phyloP scores from a whole-genome alignment of 768 basidiomycete species.

The Auriculariales sp. region DNA sequence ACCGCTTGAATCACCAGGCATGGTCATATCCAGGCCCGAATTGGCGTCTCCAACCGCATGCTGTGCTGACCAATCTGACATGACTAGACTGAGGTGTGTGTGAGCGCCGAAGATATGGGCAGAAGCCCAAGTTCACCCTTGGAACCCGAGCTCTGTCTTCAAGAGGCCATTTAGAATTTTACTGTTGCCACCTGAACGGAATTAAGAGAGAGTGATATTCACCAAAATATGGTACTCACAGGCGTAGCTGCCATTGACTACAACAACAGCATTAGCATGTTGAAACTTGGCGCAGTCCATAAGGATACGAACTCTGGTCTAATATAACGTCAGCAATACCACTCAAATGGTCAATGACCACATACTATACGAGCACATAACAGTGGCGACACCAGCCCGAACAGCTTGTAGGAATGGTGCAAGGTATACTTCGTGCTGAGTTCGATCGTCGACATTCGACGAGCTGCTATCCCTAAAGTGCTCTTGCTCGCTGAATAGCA shows the following conservation, averaged over 20 bases:
- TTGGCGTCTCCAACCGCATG: conserved; percentile 42
- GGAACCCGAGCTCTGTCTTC: conserved; percentile 13
- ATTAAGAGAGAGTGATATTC: background rate
- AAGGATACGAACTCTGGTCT: conserved; percentile 12
- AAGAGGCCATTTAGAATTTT: conserved; percentile 11
- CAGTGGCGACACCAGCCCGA: conserved; percentile 46
- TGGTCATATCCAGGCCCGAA: conserved; percentile 55
- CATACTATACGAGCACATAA: conserved; percentile 54
- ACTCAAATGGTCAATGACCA: conserved; percentile 2
- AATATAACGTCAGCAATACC: background rate
- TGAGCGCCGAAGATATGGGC: conserved; percentile 25
- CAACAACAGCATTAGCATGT: background rate
- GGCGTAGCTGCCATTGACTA: conserved; percentile 9
- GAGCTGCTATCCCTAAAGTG: conserved; percentile 18
- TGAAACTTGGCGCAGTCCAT: background rate
- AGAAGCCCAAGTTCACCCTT: conserved; percentile 11
- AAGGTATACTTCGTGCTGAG: conserved; percentile 41
- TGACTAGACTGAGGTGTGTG: background rate
- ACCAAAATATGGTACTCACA: conserved; percentile 9
- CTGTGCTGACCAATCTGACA: conserved; percentile 49
- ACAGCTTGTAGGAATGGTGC: conserved; percentile 41
- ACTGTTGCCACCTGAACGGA: conserved; percentile 1
- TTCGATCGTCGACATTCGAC: conserved; percentile 23
- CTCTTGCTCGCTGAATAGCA: conserved; percentile 21
- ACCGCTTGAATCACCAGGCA: conserved; percentile 44